Evolutionary conservation across 2,329 filamentous ascomycete species (phyloP), one percentile per base, ranked within the genome.

Genomic region (Pseudocercospora macadamiae): DNA sequence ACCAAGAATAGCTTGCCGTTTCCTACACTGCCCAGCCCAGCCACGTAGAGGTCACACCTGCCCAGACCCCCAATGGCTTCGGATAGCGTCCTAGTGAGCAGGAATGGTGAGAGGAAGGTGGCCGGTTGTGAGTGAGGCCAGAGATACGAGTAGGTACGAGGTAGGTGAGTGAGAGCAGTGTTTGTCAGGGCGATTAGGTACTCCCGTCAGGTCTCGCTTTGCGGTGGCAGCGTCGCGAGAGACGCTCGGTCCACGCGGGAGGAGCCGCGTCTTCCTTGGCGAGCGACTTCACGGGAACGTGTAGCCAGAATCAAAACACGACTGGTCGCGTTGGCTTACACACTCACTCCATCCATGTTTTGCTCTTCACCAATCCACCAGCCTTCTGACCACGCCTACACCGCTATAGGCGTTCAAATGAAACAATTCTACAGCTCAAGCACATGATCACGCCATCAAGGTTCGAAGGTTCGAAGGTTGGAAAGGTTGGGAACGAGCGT

Each of bases 171-270:
- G 44, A n/a, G n/a, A n/a, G n/a, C n/a, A n/a, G n/a, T 25, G 47
- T 49, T 49, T 49, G 47, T 32, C 47, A 49, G 45, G 45, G 45
- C 23, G 16, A 32, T 26, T n/a, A n/a, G n/a, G n/a, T n/a, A n/a
- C n/a, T n/a, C n/a, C n/a, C n/a, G n/a, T n/a, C n/a, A n/a, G n/a
- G n/a, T 19, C 16, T 47, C 42, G 42, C 19, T 45, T 26, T 45
- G 42, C 42, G 42, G 42, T 45, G 42, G 42, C 21, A 21, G 42
- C 21, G 42, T 21, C 23, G 21, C 19, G 42, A 25, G 10, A 47
- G 23, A 23, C n/a, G n/a, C n/a, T n/a, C n/a, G n/a, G n/a, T n/a
- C n/a, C n/a, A n/a, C n/a, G n/a, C n/a, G n/a, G n/a, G n/a, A n/a
- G n/a, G n/a, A n/a, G n/a, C n/a, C n/a, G n/a, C n/a, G n/a, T n/a